phyloP scores from a whole-genome alignment of 106 monocot species.

The Acorus gramineus region DNA sequence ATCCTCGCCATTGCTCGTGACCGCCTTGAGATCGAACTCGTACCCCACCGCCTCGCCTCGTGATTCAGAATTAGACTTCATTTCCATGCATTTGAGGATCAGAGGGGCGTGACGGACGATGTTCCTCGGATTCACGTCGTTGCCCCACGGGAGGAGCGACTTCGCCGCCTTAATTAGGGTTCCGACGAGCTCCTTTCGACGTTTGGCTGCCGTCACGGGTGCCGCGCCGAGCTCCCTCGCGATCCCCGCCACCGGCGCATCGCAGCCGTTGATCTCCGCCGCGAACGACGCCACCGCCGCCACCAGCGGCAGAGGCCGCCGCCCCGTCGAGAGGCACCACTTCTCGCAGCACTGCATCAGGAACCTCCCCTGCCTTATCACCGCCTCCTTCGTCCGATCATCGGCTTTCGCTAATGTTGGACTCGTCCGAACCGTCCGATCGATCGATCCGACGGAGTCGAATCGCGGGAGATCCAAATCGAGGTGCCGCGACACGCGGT shows the following conservation, averaged over 20 bases:
- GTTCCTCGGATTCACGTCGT: conserved; percentile 49
- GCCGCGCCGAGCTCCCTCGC: conserved; percentile 35
- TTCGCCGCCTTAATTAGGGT: conserved; percentile 41
- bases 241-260: conserved; percentile 32
- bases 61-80: conserved; percentile 26
- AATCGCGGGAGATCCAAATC: conserved; percentile 32
- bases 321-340: conserved; percentile 74
- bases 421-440: conserved; percentile 12
- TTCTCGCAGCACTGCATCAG: conserved; percentile 46
- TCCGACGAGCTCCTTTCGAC: conserved; percentile 43
- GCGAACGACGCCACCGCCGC: conserved; percentile 45
- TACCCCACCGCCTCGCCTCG: background rate
- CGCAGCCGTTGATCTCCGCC: conserved; percentile 34
- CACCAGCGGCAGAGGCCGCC: conserved; percentile 54
- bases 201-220: conserved; percentile 24
- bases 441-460: conserved; percentile 29
- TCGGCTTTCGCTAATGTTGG: conserved; percentile 13
- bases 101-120: conserved; percentile 39
- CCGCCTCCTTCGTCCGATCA: conserved; percentile 18
- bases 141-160: conserved; percentile 62
- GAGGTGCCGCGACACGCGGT: conserved; percentile 32
- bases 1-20: conserved; percentile 19
- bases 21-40: conserved; percentile 6
- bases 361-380: conserved; percentile 51
- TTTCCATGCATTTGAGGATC: conserved; percentile 57